Percentiles rank a stretch among this genome's conserved stretches.
These are phyloP conservation scores for Gaeumannomyces sp. DNA, from an alignment of 2,329 filamentous ascomycete species.

Conservation along the genomic window DNA sequence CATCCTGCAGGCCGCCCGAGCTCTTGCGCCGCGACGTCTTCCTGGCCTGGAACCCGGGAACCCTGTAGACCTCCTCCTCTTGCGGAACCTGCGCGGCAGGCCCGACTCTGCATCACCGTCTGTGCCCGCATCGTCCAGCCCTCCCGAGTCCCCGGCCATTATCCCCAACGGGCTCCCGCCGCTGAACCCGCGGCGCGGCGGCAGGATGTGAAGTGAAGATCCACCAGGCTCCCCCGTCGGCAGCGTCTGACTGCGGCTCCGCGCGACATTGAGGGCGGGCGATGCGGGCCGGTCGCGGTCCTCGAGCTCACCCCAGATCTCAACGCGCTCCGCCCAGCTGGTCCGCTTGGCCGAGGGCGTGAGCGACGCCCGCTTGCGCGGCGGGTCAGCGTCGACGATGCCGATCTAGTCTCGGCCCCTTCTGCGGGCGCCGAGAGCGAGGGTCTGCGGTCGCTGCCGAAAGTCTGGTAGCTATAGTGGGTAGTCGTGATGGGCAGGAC, in stretches of 20 bases:
- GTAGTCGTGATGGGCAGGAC: constrained; percentile 28
- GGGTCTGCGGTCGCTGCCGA: constrained; percentile 30
- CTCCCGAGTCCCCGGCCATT: neutral
- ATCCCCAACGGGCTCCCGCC: constrained; percentile 19
- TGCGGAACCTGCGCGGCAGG: constrained; percentile 21
- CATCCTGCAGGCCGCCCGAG: constrained; percentile 38
- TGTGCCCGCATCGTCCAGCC: neutral
- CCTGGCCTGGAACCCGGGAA: constrained; percentile 57
- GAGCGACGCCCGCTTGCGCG: constrained; percentile 33
- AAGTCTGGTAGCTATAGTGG: constrained; percentile 40
- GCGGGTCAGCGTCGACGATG: constrained; percentile 28
- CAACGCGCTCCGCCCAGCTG: constrained; percentile 58
- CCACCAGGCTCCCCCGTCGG: constrained; percentile 26
- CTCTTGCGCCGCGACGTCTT: constrained; percentile 31
- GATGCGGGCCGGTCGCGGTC: constrained; percentile 51
- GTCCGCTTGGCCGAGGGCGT: constrained; percentile 4
- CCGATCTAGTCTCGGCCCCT: too few species aligned
- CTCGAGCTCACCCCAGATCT: constrained; percentile 85
- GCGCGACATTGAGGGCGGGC: constrained; percentile 19
- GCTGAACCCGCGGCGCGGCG: constrained; percentile 26
- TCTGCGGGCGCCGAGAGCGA: constrained; percentile 17
- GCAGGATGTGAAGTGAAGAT: constrained; percentile 17
- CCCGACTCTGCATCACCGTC: neutral
- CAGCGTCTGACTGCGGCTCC: constrained; percentile 43
- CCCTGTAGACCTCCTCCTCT: constrained; percentile 52